Conservation (phyloP, 2,329 filamentous ascomycete species). For the Clonostachys chloroleuca region DNA sequence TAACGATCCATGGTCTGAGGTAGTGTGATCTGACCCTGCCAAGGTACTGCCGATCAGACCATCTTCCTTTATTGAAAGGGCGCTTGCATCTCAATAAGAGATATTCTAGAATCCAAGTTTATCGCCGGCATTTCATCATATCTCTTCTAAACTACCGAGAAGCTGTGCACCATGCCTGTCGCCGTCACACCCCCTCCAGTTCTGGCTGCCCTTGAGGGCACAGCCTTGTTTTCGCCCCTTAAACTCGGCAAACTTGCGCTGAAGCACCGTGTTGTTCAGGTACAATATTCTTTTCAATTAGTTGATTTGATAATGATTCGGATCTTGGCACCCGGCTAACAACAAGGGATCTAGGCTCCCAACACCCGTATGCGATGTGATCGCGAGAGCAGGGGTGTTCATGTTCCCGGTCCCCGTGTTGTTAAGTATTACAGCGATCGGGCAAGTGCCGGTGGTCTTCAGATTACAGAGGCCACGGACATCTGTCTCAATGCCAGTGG, state of each 20-base stretch:
- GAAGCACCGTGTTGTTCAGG: constrained; percentile 28
- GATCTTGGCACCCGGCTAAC: neutral
- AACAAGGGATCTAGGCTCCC: constrained; percentile 6
- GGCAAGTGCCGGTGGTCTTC: constrained; percentile 21
- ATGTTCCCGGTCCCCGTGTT: constrained; percentile 19
- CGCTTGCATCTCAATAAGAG: too few species aligned
- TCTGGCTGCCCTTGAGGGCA: constrained; percentile 12
- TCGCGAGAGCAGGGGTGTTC: constrained; percentile 21
- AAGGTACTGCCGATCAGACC: too few species aligned
- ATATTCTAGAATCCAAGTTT: too few species aligned
- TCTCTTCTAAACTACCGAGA: neutral
- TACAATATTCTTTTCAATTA: constrained; percentile 1
- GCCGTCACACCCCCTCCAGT: constrained; percentile 1
- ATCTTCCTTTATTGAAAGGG: too few species aligned
- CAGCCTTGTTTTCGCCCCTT: constrained; percentile 24
- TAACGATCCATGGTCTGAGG: too few species aligned
- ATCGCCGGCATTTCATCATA: neutral
- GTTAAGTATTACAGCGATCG: constrained; percentile 22
- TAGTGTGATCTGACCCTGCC: too few species aligned
- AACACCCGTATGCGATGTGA: constrained; percentile 14
- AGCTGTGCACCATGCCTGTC: neutral
- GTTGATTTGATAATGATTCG: neutral
- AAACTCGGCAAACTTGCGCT: constrained; percentile 23
- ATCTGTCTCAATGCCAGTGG: constrained; percentile 18
- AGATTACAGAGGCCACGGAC: constrained; percentile 21